Base-by-base conservation (phyloP, 768 basidiomycete species). In the Gloeopeniophorella convolvens region DNA sequence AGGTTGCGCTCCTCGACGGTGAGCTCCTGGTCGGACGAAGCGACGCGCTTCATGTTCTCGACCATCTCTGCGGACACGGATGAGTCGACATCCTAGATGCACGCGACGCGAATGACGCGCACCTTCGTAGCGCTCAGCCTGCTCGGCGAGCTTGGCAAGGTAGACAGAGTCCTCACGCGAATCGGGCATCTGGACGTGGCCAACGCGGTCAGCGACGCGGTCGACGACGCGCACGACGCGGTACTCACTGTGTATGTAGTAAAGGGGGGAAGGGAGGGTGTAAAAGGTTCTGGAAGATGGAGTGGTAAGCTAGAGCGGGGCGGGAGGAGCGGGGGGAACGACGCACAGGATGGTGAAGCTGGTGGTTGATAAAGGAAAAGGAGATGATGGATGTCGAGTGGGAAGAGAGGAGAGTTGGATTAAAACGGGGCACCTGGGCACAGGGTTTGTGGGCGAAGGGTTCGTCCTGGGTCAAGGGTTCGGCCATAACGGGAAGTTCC, bases 141-240 rank as follows among this genome's bases (percentile, higher is more conserved):
- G 93, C 78, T 97, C 93, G 69, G 92, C 91, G 77, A 97, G 92
- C 89, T 98, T 98, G 76, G 95, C 94, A 73, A 96, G 93, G 81
- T 97, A 98, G 73, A 98, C 94, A 63, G 87, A 91, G 72, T 94
- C 90, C 82, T 94, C 92, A 66, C 92, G 90, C 68, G 80, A 74
- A 66, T 85, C 84, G 66, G 83, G 69, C 88, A 89, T 89, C 85
- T 88, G 42, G 12, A 44, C 31, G 53, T 34, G 28, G 42, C 21
- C 8, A 33, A 21, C 28, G 36, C 18, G 18, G 16, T 46, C 27
- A 50, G 26, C 24, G 21, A 55, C 31, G 46, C 39, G 50, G 32
- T 16, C 26, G 15, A 33, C n/a, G 30, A 33, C 26, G 48, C 21
- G n/a, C 3, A 15, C 28, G 26, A 32, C 23, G 12, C 5, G 24